Conservation (phyloP, 2,329 filamentous ascomycete genomes). For the Talaromyces atroroseus region DNA sequence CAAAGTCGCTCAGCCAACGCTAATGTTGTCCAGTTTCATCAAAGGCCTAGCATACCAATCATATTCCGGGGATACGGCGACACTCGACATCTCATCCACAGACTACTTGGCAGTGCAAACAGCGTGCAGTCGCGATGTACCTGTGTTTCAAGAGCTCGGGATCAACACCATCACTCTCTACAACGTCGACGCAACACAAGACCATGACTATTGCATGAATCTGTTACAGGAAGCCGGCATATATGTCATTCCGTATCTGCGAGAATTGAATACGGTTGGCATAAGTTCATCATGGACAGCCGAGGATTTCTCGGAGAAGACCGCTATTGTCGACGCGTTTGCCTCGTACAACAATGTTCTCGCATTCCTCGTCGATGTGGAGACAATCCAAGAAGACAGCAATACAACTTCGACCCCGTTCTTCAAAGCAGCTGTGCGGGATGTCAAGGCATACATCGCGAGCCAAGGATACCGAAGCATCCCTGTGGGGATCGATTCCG, state of each 20-base stretch:
- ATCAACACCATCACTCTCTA: constrained; percentile 94
- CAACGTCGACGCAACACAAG: constrained; percentile 68
- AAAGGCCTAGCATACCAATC: constrained; percentile 74
- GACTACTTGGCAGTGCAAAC: constrained; percentile 72
- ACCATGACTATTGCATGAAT: constrained; percentile 79
- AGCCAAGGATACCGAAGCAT: constrained; percentile 58
- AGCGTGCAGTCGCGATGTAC: constrained; percentile 75
- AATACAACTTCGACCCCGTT: constrained; percentile 77
- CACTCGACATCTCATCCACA: constrained; percentile 50
- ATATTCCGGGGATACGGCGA: constrained; percentile 55
- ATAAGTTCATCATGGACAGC: constrained; percentile 56
- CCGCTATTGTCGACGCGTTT: constrained; percentile 71
- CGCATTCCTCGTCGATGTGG: constrained; percentile 97
- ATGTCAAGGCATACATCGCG: constrained; percentile 83
- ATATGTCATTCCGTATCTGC: constrained; percentile 84
- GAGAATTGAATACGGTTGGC: background rate
- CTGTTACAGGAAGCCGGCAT: constrained; percentile 76
- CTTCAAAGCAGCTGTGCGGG: constrained; percentile 40
- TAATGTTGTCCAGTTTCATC: constrained; percentile 59
- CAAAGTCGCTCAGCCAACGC: constrained; percentile 14
- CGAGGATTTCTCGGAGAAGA: constrained; percentile 41
- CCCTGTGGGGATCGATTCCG: constrained; percentile 60
- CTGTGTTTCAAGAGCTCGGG: constrained; percentile 66
- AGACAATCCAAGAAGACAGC: constrained; percentile 63
- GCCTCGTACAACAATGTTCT: constrained; percentile 79